Conservation (phyloP, 2,329 filamentous ascomycete species). For the Botrytis paeoniae region DNA sequence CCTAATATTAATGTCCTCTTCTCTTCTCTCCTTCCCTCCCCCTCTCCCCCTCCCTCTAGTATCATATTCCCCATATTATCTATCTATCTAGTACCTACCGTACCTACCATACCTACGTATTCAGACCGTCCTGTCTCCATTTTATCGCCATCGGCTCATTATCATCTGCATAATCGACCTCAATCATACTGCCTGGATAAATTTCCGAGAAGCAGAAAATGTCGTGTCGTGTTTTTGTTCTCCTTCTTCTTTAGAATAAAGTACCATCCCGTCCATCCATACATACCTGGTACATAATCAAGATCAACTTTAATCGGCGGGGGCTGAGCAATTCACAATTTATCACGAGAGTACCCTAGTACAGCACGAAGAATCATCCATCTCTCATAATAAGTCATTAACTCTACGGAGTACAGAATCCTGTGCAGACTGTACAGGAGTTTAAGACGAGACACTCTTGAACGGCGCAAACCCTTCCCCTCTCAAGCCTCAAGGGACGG, state of each 20-base stretch:
- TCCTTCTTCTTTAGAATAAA: neutral
- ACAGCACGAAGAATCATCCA: neutral
- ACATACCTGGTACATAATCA: neutral
- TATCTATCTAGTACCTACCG: neutral
- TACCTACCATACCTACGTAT: neutral
- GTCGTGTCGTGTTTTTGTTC: neutral
- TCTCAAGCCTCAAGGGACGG: neutral
- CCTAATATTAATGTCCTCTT: neutral
- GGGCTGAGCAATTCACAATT: slow-evolving; percentile 8
- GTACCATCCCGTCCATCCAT: neutral
- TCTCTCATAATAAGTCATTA: neutral
- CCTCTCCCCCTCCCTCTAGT: neutral
- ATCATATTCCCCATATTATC: neutral
- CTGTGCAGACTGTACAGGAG: neutral
- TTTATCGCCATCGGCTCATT: neutral
- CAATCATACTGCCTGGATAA: neutral
- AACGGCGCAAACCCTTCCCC: neutral
- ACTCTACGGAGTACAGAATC: neutral
- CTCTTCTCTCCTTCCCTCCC: no score
- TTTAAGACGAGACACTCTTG: neutral
- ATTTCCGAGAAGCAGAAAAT: neutral
- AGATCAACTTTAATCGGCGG: neutral
- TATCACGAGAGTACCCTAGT: neutral
- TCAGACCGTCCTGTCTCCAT: neutral
- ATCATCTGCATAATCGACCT: neutral